Evolutionary conservation across 331 rosid genomes (phyloP), one percentile per base, ranked within the genome.

Genomic region (Rosa hybrid): DNA sequence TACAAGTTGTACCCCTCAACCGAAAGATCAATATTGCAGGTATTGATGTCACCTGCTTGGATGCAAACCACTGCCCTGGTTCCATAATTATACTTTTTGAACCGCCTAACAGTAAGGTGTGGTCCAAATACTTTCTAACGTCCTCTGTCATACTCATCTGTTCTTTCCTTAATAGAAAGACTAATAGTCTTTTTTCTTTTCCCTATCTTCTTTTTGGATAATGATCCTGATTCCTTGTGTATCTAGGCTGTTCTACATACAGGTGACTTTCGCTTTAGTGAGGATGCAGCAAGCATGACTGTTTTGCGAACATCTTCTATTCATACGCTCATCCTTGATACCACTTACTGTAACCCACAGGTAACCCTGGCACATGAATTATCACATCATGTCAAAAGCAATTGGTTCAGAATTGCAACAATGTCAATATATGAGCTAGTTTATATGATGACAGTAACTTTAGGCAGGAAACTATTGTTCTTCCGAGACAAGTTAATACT

Each of bases 41-140:
- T 68, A 68, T 89, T 81, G 88, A 84, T 54, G 96, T 95, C 86
- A 95, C 94, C 83, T 95, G 91, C 87, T 86, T 92, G 90, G 98
- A 95, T 86, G 98, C 98, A 86, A 95, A 92, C 82, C 98, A 95
- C 80, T 95, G 98, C 78, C 98, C 97, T 68, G 98, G 98, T 84
- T 88, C 98, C 44, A 79, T 95, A 80, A 87, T 92, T 72, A 80
- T 92, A 81, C 96, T 94, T 81, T 95, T 92, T 85, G 93, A 95
- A 84, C 98, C 98, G 75, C 96, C 97, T 5, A 87, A 84, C 69
- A 88, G 94, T 87, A 90, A 95, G 98, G 98, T 95, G 89, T 63
- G 94, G 82, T 84, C 76, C 85, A 45, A 77, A 84, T 59, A 74
- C 90, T 78, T 84, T 78, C 76, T 48, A 13, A 77, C 79, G 77